phyloP scores from a whole-genome alignment of 2,329 filamentous ascomycete genomes.

The Aureobasidium mangrovei region DNA sequence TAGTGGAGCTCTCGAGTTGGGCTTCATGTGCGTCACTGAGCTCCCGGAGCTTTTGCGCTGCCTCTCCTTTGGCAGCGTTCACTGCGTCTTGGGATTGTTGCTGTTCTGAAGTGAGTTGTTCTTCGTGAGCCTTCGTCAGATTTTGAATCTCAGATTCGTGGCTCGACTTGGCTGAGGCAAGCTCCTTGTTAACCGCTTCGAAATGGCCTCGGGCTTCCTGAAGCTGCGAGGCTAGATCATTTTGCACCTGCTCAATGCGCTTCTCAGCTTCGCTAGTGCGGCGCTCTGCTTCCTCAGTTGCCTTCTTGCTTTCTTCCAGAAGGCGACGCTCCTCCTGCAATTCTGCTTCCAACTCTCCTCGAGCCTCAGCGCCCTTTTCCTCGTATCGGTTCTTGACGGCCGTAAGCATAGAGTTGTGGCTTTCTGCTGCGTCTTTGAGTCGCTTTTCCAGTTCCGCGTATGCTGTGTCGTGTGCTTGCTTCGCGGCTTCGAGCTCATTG shows the following conservation, averaged over 20 bases:
- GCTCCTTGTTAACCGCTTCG: neutral
- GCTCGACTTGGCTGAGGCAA: neutral
- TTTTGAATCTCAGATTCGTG: constrained; percentile 9
- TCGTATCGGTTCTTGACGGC: constrained; percentile 13
- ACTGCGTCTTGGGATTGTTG: constrained; percentile 4
- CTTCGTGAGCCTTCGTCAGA: neutral
- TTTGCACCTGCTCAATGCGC: constrained; percentile 2
- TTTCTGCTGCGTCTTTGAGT: constrained; percentile 3
- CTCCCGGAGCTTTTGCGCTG: neutral
- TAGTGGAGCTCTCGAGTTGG: neutral
- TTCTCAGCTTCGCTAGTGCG: neutral
- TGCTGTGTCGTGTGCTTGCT: constrained; percentile 8
- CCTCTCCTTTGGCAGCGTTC: neutral
- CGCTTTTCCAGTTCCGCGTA: constrained; percentile 11
- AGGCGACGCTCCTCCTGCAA: constrained; percentile 1
- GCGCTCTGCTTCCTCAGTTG: neutral
- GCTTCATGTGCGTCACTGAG: neutral
- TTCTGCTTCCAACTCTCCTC: constrained; percentile 4
- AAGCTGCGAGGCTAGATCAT: neutral
- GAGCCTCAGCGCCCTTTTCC: constrained; percentile 13
- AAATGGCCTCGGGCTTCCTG: neutral
- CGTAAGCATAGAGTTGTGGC: constrained; percentile 10
- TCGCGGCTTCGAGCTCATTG: constrained; percentile 4
- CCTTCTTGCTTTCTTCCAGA: neutral
- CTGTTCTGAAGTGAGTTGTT: neutral